Evolutionary conservation across 345 rosid genomes (phyloP).

Genomic region (Capsella bursapastoris): DNA sequence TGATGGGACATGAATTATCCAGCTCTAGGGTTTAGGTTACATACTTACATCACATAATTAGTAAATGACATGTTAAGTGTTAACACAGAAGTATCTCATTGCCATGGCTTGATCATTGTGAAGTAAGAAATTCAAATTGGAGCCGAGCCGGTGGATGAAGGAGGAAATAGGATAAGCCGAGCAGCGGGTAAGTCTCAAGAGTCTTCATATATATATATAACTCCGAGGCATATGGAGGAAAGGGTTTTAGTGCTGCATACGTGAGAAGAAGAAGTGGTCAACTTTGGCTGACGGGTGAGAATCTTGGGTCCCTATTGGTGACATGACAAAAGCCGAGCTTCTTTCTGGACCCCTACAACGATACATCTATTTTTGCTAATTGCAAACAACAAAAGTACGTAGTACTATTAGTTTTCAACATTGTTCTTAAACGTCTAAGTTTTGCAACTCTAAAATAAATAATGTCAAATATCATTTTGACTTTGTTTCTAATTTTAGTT

Average conservation of each 20-base stretch:
- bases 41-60: neutral
- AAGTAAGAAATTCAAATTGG: neutral
- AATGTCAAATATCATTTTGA: neutral
- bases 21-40: neutral
- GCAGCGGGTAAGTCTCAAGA: neutral
- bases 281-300: slow-evolving; percentile 28
- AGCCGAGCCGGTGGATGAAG: slow-evolving; percentile 25
- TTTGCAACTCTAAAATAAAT: neutral
- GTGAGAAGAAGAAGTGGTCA: slow-evolving; percentile 30
- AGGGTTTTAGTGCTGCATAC: slow-evolving; percentile 31
- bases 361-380: neutral
- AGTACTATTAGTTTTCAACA: neutral
- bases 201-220: neutral
- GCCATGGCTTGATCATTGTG: no score
- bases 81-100: neutral
- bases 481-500: neutral
- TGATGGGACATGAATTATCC: neutral
- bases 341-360: slow-evolving; percentile 3
- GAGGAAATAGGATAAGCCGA: neutral
- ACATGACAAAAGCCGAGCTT: slow-evolving; percentile 30
- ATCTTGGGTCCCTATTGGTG: slow-evolving; percentile 30
- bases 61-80: neutral
- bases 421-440: neutral
- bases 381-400: neutral
- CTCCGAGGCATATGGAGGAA: slow-evolving; percentile 33